Conservation (phyloP, 208 protist species). For the Leishmania gerbilli region DNA sequence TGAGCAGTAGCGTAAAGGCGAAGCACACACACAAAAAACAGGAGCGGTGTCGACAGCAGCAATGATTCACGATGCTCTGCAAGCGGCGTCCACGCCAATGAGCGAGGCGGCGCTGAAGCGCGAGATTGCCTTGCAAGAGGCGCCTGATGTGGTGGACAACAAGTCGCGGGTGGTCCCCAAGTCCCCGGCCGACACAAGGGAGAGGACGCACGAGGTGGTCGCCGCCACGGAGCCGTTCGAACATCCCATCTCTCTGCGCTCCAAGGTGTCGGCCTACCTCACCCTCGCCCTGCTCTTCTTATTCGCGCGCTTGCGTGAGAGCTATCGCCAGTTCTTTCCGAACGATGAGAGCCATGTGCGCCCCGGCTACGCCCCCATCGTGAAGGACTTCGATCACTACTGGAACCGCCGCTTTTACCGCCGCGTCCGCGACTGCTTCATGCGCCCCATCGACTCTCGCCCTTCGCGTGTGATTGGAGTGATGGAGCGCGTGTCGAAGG, state of each 20-base stretch:
- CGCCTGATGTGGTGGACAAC: constrained; percentile 25
- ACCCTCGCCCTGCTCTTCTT: constrained; percentile 56
- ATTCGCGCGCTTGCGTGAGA: constrained; percentile 57
- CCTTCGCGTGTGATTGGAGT: constrained; percentile 94
- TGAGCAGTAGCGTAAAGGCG: background rate
- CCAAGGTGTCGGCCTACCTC: constrained; percentile 57
- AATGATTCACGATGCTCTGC: constrained; percentile 19
- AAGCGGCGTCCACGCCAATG: constrained; percentile 12
- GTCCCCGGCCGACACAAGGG: constrained; percentile 15
- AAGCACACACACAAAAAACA: background rate
- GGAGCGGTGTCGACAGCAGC: constrained; percentile 11
- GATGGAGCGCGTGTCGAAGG: constrained; percentile 87
- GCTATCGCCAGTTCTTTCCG: constrained; percentile 60
- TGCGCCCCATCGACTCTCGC: constrained; percentile 91
- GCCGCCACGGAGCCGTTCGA: constrained; percentile 30
- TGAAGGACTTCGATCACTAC: constrained; percentile 95
- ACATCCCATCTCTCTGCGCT: constrained; percentile 43
- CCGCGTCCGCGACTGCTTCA: constrained; percentile 91
- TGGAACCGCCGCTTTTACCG: constrained; percentile 94
- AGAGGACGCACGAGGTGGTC: constrained; percentile 3
- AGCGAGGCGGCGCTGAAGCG: constrained; percentile 28
- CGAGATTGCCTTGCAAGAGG: constrained; percentile 23
- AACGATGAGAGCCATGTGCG: constrained; percentile 24
- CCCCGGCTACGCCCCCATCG: constrained; percentile 95
- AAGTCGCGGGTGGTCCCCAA: constrained; percentile 25